These are phyloP conservation scores for Berberis vulgaris DNA, from an alignment of 164 flowering plant species.

Conservation along the genomic window DNA sequence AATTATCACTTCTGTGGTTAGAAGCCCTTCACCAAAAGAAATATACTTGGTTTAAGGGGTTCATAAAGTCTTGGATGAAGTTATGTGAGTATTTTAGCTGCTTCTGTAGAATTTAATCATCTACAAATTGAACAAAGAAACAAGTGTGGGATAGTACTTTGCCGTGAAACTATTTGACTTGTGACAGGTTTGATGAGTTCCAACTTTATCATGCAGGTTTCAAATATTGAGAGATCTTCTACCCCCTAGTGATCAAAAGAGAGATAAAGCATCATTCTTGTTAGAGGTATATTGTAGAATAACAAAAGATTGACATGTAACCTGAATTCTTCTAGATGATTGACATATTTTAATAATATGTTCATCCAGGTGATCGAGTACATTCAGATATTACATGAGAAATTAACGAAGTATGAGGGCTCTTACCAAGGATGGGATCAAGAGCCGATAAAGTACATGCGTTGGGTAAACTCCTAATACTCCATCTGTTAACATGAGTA, in stretches of 20 bases:
- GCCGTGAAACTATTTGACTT: too few relatives aligned
- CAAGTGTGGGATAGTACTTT: too few relatives aligned
- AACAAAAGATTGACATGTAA: not conserved
- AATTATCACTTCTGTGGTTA: too few relatives aligned
- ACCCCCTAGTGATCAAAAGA: constrained; percentile 85
- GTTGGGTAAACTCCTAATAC: constrained; percentile 45
- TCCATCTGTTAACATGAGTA: not conserved
- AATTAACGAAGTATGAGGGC: constrained; percentile 48
- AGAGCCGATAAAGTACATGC: constrained; percentile 47
- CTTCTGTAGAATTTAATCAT: too few relatives aligned
- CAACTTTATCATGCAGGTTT: constrained; percentile 42
- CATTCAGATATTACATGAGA: constrained; percentile 68
- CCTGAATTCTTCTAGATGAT: not conserved
- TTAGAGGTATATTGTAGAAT: constrained; percentile 48
- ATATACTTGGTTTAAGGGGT: too few relatives aligned
- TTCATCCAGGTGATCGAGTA: constrained; percentile 64
- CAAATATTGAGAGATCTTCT: constrained; percentile 82
- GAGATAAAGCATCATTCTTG: constrained; percentile 93
- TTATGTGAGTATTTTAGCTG: too few relatives aligned
- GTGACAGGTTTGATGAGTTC: not conserved
- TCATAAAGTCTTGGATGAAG: too few relatives aligned
- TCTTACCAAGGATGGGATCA: constrained; percentile 53
- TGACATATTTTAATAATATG: not conserved
- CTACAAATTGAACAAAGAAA: too few relatives aligned
- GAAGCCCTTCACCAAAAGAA: too few relatives aligned